phyloP scores from a whole-genome alignment of 768 basidiomycete species.

The Boletus speciosus region DNA sequence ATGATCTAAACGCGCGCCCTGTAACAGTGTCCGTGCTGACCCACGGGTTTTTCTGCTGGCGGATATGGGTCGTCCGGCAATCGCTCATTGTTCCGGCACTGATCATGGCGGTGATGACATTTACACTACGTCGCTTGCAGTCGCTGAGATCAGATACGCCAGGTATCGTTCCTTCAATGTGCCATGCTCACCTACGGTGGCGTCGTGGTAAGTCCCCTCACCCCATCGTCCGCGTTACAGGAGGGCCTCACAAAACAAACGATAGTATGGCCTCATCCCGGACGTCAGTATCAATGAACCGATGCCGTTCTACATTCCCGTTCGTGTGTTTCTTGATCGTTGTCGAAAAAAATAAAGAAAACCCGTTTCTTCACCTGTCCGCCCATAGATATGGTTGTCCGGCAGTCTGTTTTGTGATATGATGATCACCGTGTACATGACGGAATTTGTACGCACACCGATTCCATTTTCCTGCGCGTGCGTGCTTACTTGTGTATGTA shows the following conservation, averaged over 20 bases:
- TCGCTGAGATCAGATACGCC: not conserved
- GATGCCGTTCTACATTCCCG: constrained; percentile 10
- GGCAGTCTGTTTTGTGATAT: constrained; percentile 10
- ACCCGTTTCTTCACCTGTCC: too few species aligned
- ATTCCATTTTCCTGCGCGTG: not conserved
- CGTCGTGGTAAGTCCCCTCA: not conserved
- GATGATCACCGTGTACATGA: constrained; percentile 12
- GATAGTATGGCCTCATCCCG: constrained; percentile 9
- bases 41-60: constrained; percentile 10
- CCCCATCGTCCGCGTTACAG: not conserved
- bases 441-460: not conserved
- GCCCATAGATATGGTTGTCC: constrained; percentile 4
- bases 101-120: constrained; percentile 3
- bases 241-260: not conserved
- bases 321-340: not conserved
- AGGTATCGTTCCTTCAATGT: constrained; percentile 11
- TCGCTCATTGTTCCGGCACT: not conserved
- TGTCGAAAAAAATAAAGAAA: too few species aligned
- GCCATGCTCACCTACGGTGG: constrained; percentile 10
- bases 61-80: constrained; percentile 3
- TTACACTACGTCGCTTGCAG: not conserved
- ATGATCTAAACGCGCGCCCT: not conserved
- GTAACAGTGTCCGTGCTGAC: constrained; percentile 6
- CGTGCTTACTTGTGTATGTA: not conserved
- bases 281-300: not conserved